Conservation (phyloP, 768 basidiomycete species). For the Dioszegia aurantiaca region DNA sequence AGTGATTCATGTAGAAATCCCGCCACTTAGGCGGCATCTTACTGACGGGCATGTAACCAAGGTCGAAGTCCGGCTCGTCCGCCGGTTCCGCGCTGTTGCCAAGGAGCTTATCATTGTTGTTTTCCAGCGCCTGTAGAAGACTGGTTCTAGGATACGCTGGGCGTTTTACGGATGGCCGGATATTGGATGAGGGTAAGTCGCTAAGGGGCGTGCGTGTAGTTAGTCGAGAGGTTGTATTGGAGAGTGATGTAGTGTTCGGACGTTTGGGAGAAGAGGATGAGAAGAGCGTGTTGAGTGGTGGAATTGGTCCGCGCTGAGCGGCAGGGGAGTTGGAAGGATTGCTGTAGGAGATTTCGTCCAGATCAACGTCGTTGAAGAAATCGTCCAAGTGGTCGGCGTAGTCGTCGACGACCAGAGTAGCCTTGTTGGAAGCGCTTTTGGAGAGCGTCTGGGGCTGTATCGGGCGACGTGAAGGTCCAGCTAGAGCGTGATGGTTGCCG, state of each 20-base stretch:
- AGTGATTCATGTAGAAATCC: slow-evolving; percentile 42
- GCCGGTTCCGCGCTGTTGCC: background rate
- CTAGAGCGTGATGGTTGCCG: background rate
- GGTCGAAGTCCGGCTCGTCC: background rate
- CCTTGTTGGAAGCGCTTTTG: background rate
- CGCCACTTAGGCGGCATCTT: slow-evolving; percentile 16
- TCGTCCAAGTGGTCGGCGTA: slow-evolving; percentile 2
- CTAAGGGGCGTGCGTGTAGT: slow-evolving; percentile 2
- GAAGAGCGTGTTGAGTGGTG: background rate
- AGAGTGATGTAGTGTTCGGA: background rate
- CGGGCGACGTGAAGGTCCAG: background rate
- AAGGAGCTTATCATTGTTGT: background rate
- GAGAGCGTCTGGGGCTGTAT: background rate
- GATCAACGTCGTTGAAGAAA: slow-evolving; percentile 6
- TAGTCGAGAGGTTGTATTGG: background rate
- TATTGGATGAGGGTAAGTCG: background rate
- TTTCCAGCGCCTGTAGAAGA: background rate
- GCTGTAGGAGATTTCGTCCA: background rate
- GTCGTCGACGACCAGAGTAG: background rate
- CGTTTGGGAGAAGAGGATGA: background rate
- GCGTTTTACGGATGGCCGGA: background rate
- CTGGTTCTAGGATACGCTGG: background rate
- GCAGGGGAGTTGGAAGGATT: background rate
- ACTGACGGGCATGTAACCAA: slow-evolving; percentile 7
- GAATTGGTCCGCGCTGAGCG: background rate